Evolutionary conservation across 495 filamentous ascomycete species (phyloP), one percentile per base, ranked within the genome.

Genomic region (Penicillium bialowiezense): DNA sequence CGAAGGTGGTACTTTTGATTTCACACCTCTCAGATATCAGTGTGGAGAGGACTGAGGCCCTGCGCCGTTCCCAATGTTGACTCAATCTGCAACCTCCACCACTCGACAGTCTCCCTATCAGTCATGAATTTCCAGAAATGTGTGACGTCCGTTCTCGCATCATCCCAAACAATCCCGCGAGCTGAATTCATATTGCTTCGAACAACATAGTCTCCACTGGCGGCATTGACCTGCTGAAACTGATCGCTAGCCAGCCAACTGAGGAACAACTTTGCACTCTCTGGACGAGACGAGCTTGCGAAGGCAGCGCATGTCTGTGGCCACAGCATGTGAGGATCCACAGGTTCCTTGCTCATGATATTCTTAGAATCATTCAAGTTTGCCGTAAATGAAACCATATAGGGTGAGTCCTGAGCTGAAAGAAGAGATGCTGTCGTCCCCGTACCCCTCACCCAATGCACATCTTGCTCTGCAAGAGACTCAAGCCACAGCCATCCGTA

Each of bases 371-470:
- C 10, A 18, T 0, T 37, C 34, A 37, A 37, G 34, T 37, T 36
- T 3, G 34, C 19, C 7, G 34, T 37, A 17, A 37, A 37, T 3
- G 17, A 37, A 15, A 20, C 6, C 15, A 37, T 17, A 18, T 17
- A 7, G 5, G 34, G 19, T 2, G 34, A 7, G 34, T 20, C 10
- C 17, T 19, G 9, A 9, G 21, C 43, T n/a, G 32, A 17, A 10
- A 35, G 14, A 7, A 23, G 19, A 19, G 18, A n/a, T 36, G 43
- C 31, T 1, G 43, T 24, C 26, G 32, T 28, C 13, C 41, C 43
- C n/a, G 32, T 45, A 5, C 43, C 43, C 21, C 43, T 15, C 9
- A 45, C 43, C 31, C 43, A 45, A 20, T 45, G 20, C 18, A 45
- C 43, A 21, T 45, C 24, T 28, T 45, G 43, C 14, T 34, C 5